These are phyloP conservation scores for Schwanniomyces sp. DNA, from an alignment of 805 yeast species.

Conservation along the genomic window DNA sequence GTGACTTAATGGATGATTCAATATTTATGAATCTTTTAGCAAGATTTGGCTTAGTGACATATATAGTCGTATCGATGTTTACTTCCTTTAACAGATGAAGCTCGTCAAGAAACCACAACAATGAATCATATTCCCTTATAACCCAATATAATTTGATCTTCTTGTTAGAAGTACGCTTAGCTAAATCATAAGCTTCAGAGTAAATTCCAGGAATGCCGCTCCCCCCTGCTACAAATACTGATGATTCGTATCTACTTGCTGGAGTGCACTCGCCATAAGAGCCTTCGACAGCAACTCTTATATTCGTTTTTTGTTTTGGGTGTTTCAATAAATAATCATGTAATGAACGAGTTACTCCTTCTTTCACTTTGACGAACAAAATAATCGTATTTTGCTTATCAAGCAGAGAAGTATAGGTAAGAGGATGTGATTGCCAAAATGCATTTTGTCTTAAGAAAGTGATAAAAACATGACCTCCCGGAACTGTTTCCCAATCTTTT, in stretches of 20 bases:
- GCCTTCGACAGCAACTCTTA: constrained; percentile 39
- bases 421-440: constrained; percentile 72
- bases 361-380: constrained; percentile 33
- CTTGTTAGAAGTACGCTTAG: constrained; percentile 2
- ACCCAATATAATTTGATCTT: constrained; percentile 56
- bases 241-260: constrained; percentile 23
- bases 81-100: constrained; percentile 23
- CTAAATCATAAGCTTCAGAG: constrained; percentile 28
- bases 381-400: constrained; percentile 19
- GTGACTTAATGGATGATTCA: not conserved
- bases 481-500: constrained; percentile 51
- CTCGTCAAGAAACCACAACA: constrained; percentile 52
- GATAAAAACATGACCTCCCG: constrained; percentile 65
- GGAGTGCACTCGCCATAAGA: constrained; percentile 38
- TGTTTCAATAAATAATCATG: constrained; percentile 16
- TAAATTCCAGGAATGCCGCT: constrained; percentile 43
- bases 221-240: constrained; percentile 41
- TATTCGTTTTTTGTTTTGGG: constrained; percentile 15
- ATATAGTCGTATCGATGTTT: constrained; percentile 29
- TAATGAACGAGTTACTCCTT: constrained; percentile 28
- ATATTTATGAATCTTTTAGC: not conserved
- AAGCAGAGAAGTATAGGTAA: constrained; percentile 39
- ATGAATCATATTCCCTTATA: constrained; percentile 48
- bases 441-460: constrained; percentile 45
- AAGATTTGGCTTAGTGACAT: constrained; percentile 26